Evolutionary conservation across 139 green algal genomes (phyloP).

Genomic region (Haematococcus sp.): DNA sequence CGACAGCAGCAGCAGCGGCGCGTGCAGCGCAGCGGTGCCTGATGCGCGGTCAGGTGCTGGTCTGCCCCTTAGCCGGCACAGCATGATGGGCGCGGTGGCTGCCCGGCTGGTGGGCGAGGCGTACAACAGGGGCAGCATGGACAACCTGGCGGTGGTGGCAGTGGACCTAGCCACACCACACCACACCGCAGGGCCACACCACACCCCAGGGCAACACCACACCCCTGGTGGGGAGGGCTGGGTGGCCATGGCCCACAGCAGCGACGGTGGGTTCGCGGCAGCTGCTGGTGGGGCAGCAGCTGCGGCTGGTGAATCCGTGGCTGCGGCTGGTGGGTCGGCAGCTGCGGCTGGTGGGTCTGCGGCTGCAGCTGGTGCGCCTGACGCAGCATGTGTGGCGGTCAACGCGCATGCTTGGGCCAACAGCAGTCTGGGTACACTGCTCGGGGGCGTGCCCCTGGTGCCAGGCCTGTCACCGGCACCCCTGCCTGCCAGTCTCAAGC

Average conservation of each 20-base stretch:
- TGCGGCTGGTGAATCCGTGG: background rate
- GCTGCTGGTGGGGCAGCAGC: too few species aligned
- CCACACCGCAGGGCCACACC: too few species aligned
- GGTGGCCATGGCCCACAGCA: too few species aligned
- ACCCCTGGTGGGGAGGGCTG: too few species aligned
- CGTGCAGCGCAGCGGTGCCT: background rate
- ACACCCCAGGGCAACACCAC: too few species aligned
- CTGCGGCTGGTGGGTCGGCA: too few species aligned
- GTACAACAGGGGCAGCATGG: constrained; percentile 46
- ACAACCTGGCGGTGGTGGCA: constrained; percentile 62
- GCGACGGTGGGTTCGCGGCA: too few species aligned
- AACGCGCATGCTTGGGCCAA: background rate
- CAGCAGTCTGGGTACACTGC: background rate
- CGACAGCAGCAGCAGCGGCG: background rate
- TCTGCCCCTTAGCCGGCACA: background rate
- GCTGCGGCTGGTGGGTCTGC: too few species aligned
- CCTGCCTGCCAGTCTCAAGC: too few species aligned
- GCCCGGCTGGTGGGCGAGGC: constrained; percentile 43
- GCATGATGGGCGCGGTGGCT: background rate
- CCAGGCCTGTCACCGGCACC: too few species aligned
- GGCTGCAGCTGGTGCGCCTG: too few species aligned
- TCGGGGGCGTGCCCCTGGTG: background rate
- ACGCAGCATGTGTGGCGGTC: background rate
- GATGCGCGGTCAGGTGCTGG: too few species aligned
- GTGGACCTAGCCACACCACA: constrained; percentile 34